These are phyloP conservation scores for Boletales sp. DNA, from an alignment of 768 basidiomycete genomes.

Conservation along the genomic window DNA sequence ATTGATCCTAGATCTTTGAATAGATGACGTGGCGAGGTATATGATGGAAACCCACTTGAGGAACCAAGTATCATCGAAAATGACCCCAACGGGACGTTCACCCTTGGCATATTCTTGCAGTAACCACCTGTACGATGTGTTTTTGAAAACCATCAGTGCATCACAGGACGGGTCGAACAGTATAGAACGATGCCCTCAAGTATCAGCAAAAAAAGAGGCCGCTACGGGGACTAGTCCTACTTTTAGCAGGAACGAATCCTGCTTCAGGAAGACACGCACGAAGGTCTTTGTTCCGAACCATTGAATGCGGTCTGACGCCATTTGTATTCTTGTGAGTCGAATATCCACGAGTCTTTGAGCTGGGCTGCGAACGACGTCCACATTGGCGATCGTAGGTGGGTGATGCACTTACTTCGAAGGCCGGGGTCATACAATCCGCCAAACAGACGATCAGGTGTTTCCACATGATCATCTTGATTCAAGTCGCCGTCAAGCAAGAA, in stretches of 20 bases:
- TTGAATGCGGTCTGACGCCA: constrained; percentile 78
- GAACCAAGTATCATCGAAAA: constrained; percentile 89
- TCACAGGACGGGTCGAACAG: constrained; percentile 40
- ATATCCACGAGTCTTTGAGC: constrained; percentile 80
- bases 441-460: constrained; percentile 85
- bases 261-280: constrained; percentile 41
- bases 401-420: constrained; percentile 54
- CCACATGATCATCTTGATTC: constrained; percentile 85
- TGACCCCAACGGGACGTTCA: constrained; percentile 77
- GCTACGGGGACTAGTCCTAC: constrained; percentile 53
- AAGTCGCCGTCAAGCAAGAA: background rate
- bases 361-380: too few species aligned
- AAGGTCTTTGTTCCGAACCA: constrained; percentile 68
- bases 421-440: constrained; percentile 92
- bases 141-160: background rate
- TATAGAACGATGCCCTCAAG: constrained; percentile 78
- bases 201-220: constrained; percentile 80
- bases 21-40: background rate
- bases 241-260: background rate
- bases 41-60: constrained; percentile 50
- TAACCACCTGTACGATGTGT: constrained; percentile 63
- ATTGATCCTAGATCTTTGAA: constrained; percentile 27
- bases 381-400: too few species aligned
- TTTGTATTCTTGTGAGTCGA: constrained; percentile 81
- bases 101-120: constrained; percentile 84